Evolutionary conservation across 2,329 filamentous ascomycete genomes (phyloP).

Genomic region (Aureobasidium sp.): DNA sequence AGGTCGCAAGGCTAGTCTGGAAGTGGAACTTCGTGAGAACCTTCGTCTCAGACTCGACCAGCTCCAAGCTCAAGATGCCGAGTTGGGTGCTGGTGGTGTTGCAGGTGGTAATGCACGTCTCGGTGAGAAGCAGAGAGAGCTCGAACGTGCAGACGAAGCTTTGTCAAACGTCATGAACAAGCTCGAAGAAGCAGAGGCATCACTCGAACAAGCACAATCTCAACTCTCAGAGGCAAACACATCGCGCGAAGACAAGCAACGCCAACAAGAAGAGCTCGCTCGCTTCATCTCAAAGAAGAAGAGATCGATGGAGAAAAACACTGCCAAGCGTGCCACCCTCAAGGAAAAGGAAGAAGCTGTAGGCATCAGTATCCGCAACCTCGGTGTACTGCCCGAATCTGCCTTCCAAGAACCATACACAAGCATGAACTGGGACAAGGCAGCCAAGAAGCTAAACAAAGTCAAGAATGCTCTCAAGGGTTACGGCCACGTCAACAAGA

Average conservation of each 20-base stretch:
- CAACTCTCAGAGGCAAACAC: constrained; percentile 55
- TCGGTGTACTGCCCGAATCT: constrained; percentile 89
- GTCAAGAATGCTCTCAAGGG: constrained; percentile 92
- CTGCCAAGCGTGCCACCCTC: constrained; percentile 77
- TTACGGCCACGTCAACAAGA: constrained; percentile 98
- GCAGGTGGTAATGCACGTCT: constrained; percentile 52
- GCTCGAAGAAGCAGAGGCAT: constrained; percentile 65
- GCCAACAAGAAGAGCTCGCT: constrained; percentile 67
- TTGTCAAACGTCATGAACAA: constrained; percentile 61
- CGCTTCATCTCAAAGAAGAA: constrained; percentile 76
- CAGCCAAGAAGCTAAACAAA: constrained; percentile 67
- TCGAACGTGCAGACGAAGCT: constrained; percentile 67
- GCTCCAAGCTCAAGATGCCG: constrained; percentile 68
- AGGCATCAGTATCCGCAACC: constrained; percentile 80
- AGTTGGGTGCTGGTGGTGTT: constrained; percentile 45
- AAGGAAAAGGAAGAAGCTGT: constrained; percentile 72
- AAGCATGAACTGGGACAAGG: constrained; percentile 66
- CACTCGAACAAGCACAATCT: constrained; percentile 55
- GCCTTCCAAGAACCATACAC: constrained; percentile 80
- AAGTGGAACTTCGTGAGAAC: constrained; percentile 84
- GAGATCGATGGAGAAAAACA: constrained; percentile 84
- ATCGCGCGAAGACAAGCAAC: constrained; percentile 56
- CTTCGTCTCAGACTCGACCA: constrained; percentile 81
- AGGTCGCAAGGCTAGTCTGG: constrained; percentile 71
- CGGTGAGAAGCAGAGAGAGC: constrained; percentile 71